Conservation (phyloP, 495 filamentous ascomycete genomes). For the Gamarada debralockiae region DNA sequence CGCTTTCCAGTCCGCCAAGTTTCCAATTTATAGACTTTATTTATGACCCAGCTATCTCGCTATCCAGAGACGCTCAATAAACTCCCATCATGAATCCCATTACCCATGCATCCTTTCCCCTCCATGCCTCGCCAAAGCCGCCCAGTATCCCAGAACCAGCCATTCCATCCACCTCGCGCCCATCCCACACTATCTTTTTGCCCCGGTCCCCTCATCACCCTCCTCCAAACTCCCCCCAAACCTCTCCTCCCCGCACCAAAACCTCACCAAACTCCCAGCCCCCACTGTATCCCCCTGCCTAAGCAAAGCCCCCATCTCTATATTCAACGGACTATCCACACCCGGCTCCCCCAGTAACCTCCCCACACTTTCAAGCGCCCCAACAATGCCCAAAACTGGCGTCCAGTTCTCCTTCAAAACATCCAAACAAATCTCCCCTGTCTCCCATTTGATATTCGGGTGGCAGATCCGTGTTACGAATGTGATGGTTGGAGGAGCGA, state of each 20-base stretch:
- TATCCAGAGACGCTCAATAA: no score
- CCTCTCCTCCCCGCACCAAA: constrained; percentile 60
- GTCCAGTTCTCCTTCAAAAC: constrained; percentile 77
- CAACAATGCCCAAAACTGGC: constrained; percentile 74
- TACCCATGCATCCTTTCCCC: not conserved
- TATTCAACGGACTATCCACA: constrained; percentile 80
- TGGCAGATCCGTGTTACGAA: constrained; percentile 84
- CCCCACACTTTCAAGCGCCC: constrained; percentile 66
- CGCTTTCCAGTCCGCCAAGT: no score
- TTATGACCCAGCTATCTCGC: no score
- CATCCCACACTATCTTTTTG: not conserved
- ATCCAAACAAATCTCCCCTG: constrained; percentile 91
- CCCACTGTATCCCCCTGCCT: constrained; percentile 71
- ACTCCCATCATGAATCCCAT: no score
- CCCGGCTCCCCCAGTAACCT: constrained; percentile 73
- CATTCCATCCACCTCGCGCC: not conserved
- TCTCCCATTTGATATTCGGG: constrained; percentile 76
- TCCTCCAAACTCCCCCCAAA: constrained; percentile 34
- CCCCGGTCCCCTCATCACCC: constrained; percentile 1
- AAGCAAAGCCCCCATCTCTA: constrained; percentile 79
- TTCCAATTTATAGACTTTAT: no score
- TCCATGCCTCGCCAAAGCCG: not conserved
- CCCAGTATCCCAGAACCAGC: not conserved
- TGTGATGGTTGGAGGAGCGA: constrained; percentile 65
- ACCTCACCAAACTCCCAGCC: constrained; percentile 77